Evolutionary conservation across 768 basidiomycete species (phyloP), one percentile per base, ranked within the genome.

Genomic region (Cantharellus cinnabarinus): DNA sequence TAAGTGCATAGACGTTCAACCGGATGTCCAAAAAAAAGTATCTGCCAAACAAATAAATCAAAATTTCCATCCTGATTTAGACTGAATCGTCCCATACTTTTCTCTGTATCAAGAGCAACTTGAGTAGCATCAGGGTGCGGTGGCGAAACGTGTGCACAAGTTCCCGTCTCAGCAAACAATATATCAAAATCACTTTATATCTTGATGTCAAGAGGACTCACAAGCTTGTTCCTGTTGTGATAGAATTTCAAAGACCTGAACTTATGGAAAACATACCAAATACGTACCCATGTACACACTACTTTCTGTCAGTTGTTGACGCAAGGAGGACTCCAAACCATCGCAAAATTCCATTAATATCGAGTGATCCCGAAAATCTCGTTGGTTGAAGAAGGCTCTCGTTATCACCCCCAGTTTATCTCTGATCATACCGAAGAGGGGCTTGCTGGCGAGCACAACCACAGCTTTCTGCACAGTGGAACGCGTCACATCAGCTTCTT

Each of bases 401-500:
- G 95, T 99, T 39, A 99, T 86, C 2, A 98, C 89, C 15, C 94
- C 89, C 0, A 99, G 74, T 65, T 89, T 91, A 66, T 97, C 93
- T 42, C 93, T 80, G 70, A 98, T 89, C 5, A 90, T 89, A 7
- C 95, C 95, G 66, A 94, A 94, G 2, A 93, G 79, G 0, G 90
- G 89, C 66, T 87, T 86, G 7, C 83, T 79, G 2, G 89, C 91
- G 41, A 99, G 74, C 2, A 99, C 87, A 0, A 98, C 89, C 2
- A 99, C 88, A 0, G 95, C 93, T 68, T 98, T 99, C 70, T 99
- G 95, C 0, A 99, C 95, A 4, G 84, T 98, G 3, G 86, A 89
- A 14, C 95, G 81, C 3, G 95, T 98, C 15, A 98, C 88, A 63
- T 95, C 70, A 2, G 78, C 73, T 42, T 80, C 77, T 66, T 83